Evolutionary conservation across 2,329 filamentous ascomycete species (phyloP), one percentile per base, ranked within the genome.

Genomic region (Alternaria arbusti): DNA sequence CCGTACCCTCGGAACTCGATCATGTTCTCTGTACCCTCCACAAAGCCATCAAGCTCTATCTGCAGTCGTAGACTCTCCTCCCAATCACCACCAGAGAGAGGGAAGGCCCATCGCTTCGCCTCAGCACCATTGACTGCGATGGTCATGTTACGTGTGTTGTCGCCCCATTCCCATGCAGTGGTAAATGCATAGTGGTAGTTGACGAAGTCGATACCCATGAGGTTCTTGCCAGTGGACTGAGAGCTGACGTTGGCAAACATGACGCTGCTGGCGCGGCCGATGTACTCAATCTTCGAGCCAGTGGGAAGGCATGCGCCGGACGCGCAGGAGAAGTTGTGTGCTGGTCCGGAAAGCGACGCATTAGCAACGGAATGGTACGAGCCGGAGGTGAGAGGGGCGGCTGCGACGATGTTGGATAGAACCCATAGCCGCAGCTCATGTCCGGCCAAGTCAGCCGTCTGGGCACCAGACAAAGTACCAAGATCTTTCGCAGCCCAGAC

Each of bases 31-130:
- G 50, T 45, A 2, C 76, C 76, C 8, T 65, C 47, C 1, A 62
- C 50, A 43, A 78, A 76, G 2, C 76, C 76, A 26, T 75, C 75
- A 1, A 69, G 59, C 22, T 77, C 74, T 15, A 78, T 66, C 4
- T 65, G 40, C 17, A 79, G 49, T 3, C 70, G 60, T 2, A 70
- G 64, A 23, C 70, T 74, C 59, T 78, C 73, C 8, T 74, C 74
- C 80, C 81, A 82, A 32, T 82, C 70, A 4, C 79, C 81, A 2
- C 81, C 80, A 6, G 78, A 80, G 15, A 82, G 61, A 1, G 81
- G 81, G 59, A 82, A 80, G 0, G 76, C 70, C 54, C 80, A 80
- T 46, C 74, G 67, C 67, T 78, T 77, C 0, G 75, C 70, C 22
- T 66, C 50, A 0, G 73, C 76, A 2, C 77, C 79, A 66, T 83